phyloP scores from a whole-genome alignment of 2,329 filamentous ascomycete species.

The Xylaria sp. region DNA sequence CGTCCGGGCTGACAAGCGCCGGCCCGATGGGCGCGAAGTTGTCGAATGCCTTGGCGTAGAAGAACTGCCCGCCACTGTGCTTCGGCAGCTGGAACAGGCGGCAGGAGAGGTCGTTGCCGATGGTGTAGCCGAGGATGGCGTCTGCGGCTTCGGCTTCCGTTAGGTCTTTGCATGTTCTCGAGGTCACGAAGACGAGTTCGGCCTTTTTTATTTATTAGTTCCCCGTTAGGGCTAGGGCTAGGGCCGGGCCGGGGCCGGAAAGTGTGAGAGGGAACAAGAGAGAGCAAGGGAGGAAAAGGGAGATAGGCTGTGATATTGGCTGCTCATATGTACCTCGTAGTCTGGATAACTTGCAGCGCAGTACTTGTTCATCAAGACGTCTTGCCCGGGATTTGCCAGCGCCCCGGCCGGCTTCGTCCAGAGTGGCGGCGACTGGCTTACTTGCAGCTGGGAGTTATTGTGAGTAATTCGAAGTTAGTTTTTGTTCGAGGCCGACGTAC shows the following conservation, averaged over 20 bases:
- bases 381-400: conserved; percentile 45
- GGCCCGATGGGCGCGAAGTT: conserved; percentile 58
- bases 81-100: conserved; percentile 48
- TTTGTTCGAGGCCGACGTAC: conserved; percentile 14
- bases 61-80: conserved; percentile 48
- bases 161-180: conserved; percentile 54
- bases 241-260: not conserved
- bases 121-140: conserved; percentile 50
- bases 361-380: conserved; percentile 53
- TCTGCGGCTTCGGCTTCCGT: conserved; percentile 53
- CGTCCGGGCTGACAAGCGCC: conserved; percentile 49
- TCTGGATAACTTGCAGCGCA: conserved; percentile 54
- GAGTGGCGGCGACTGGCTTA: conserved; percentile 39
- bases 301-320: not conserved
- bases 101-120: conserved; percentile 50
- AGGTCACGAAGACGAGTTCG: conserved; percentile 47
- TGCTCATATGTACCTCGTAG: conserved; percentile 46
- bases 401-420: conserved; percentile 55
- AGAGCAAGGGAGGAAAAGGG: not conserved
- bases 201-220: conserved; percentile 38
- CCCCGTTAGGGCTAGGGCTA: not conserved
- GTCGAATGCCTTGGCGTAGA: conserved; percentile 58
- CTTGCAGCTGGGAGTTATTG: conserved; percentile 25
- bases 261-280: not conserved
- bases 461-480: not conserved